Evolutionary conservation across 1,284 basidiomycete genomes (phyloP).

Genomic region (Erythrobasidium hasegawianum): DNA sequence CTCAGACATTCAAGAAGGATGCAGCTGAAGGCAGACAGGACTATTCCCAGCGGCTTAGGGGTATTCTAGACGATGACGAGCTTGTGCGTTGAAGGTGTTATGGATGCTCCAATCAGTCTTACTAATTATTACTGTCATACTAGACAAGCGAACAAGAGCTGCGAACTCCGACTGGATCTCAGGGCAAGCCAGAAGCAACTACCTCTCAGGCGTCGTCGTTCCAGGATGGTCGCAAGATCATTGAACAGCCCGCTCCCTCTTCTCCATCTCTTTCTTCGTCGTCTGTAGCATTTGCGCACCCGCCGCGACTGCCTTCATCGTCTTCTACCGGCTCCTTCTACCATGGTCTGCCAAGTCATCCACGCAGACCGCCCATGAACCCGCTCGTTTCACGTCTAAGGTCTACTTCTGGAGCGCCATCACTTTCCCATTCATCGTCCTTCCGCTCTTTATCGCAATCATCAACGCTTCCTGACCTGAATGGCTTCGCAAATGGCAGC

Average conservation of each 20-base stretch:
- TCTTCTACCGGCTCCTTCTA: not conserved
- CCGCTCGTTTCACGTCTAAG: slow-evolving; percentile 41
- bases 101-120: no score
- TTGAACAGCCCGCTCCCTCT: not conserved
- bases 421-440: slow-evolving; percentile 39
- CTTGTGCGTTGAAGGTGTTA: not conserved
- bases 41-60: slow-evolving; percentile 21
- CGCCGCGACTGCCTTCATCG: not conserved
- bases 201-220: no score
- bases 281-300: not conserved
- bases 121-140: no score
- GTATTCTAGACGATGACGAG: slow-evolving; percentile 14
- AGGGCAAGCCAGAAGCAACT: no score
- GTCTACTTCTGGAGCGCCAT: slow-evolving; percentile 38
- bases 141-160: no score
- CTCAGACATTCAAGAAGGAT: slow-evolving; percentile 2
- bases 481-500: slow-evolving; percentile 41
- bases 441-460: slow-evolving; percentile 34
- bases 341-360: not conserved
- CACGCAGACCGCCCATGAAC: slow-evolving; percentile 40
- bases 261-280: slow-evolving; percentile 29
- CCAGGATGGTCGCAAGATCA: no score
- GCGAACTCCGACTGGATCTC: no score
- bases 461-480: slow-evolving; percentile 38
- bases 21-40: slow-evolving; percentile 5